Percentiles rank a stretch among this genome's conserved stretches.
These are phyloP conservation scores for Penicillium paradoxum DNA, from an alignment of 495 filamentous ascomycete species.

Conservation along the genomic window DNA sequence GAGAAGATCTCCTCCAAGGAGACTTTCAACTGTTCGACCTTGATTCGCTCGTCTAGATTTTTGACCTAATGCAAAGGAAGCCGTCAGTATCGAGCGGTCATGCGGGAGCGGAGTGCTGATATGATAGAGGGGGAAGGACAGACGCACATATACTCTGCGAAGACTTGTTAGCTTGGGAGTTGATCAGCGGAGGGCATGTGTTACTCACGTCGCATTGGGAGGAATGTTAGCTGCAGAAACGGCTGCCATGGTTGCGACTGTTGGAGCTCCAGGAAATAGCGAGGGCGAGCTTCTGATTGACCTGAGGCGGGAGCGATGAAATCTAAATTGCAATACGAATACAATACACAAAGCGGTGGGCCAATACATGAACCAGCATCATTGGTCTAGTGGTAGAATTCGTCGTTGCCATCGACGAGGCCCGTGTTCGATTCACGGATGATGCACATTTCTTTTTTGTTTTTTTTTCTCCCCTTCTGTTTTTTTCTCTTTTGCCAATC, in stretches of 20 bases:
- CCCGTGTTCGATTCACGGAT: constrained; percentile 57
- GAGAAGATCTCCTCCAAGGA: constrained; percentile 75
- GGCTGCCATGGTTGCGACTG: constrained; percentile 40
- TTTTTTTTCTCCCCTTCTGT: constrained; percentile 5
- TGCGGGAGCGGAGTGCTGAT: constrained; percentile 10
- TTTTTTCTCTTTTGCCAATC: not conserved
- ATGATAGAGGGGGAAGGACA: constrained; percentile 13
- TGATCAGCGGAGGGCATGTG: not conserved
- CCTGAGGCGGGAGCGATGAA: not conserved
- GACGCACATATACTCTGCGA: constrained; percentile 50
- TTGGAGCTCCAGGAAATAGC: constrained; percentile 17
- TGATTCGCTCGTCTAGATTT: constrained; percentile 91
- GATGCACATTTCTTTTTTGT: constrained; percentile 38
- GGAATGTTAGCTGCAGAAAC: constrained; percentile 26
- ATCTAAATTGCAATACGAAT: not conserved
- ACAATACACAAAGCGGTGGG: not conserved
- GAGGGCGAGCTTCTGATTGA: constrained; percentile 20
- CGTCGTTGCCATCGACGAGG: constrained; percentile 57
- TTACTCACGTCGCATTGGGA: constrained; percentile 48
- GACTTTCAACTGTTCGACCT: constrained; percentile 70
- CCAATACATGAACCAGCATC: constrained; percentile 30
- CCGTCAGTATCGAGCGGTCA: constrained; percentile 11
- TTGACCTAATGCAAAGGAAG: constrained; percentile 54
- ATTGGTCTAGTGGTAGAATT: constrained; percentile 59
- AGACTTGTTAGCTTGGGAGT: constrained; percentile 17